These are phyloP conservation scores for Mycena leptocephala DNA, from an alignment of 768 basidiomycete genomes.

Conservation along the genomic window DNA sequence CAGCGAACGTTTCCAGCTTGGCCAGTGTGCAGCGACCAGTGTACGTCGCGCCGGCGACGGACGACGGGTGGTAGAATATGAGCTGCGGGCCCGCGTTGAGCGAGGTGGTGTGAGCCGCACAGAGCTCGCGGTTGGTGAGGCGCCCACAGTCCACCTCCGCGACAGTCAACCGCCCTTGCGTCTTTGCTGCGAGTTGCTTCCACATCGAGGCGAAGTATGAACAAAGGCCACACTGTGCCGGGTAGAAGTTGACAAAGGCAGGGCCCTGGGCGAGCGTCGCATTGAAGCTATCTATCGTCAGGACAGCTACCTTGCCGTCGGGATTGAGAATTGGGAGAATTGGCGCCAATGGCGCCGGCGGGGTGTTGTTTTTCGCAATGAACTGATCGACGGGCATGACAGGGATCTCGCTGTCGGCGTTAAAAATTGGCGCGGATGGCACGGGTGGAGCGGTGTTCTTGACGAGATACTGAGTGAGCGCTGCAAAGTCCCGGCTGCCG, in stretches of 20 bases:
- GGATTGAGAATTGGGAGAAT: slow-evolving; percentile 47
- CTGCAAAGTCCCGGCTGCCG: slow-evolving; percentile 66
- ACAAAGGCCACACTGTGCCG: slow-evolving; percentile 98
- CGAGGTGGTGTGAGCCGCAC: slow-evolving; percentile 84
- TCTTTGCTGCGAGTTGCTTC: slow-evolving; percentile 78
- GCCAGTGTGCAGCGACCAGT: slow-evolving; percentile 79
- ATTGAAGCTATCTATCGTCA: slow-evolving; percentile 56
- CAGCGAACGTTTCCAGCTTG: slow-evolving; percentile 80
- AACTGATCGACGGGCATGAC: too few species aligned
- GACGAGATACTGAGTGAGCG: slow-evolving; percentile 71
- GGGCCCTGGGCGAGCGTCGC: slow-evolving; percentile 57
- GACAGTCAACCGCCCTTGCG: slow-evolving; percentile 81
- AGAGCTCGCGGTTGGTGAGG: slow-evolving; percentile 46
- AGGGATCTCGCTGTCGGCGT: too few species aligned
- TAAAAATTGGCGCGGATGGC: slow-evolving; percentile 28
- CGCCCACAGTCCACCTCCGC: slow-evolving; percentile 78
- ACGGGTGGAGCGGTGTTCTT: slow-evolving; percentile 31
- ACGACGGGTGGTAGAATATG: slow-evolving; percentile 73
- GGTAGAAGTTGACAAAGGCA: slow-evolving; percentile 81
- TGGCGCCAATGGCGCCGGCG: slow-evolving; percentile 29
- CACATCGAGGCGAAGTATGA: slow-evolving; percentile 92
- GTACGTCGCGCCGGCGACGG: slow-evolving; percentile 80
- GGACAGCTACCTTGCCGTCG: slow-evolving; percentile 55
- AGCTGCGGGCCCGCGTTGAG: slow-evolving; percentile 86
- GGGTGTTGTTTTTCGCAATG: slow-evolving; percentile 54